Base-by-base conservation (phyloP, 2,329 filamentous ascomycete genomes). In the Colletotrichum sp. region DNA sequence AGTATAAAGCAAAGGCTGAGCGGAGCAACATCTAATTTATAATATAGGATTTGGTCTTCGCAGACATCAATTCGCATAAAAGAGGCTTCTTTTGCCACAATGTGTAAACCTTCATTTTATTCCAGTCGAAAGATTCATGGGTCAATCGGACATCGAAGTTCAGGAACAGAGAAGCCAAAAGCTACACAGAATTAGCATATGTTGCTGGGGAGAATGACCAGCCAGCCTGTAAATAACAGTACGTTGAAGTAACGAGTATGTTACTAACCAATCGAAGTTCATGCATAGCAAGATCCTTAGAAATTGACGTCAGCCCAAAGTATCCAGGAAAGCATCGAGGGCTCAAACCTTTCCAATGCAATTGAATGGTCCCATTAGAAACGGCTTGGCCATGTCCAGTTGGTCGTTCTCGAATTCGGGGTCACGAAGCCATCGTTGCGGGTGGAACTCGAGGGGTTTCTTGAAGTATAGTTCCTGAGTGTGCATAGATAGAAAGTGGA, bases 271-370 rank as follows among this genome's bases (percentile, higher is more conserved):
- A 15, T 7, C 65, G 49, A 59, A 68, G 44, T 39, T 68, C 65
- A 30, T 59, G 65, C 65, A 68, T 68, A 36, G 65, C 65, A 30
- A 68, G 65, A 30, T 68, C 49, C 65, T 68, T 36, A 21, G 57
- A 13, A 39, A 24, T 7, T 12, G 0, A 12, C 6, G 26, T 68
- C 18, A 68, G 65, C 28, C 8, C 24, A 13, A 3, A 15, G 21
- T 9, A 3, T 18, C 1, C 12, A 10, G 18, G 10, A n/a, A 18
- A 3, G 6, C 8, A 36, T 18, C 5, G 3, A 2, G 4, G 15
- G 4, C 3, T 16, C 12, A 3, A 24, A 59, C 65, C 75, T 83
- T 83, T 2, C 89, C 89, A 34, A 90, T 83, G 75, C 89, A 90
- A 63, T 89, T 88, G 1, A 89, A 81, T 7, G 89, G 86, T n/a